A percentile compares a stretch with the other conserved stretches of the same genome.
These are phyloP conservation scores for Colletotrichum navitas DNA, from an alignment of 2,329 filamentous ascomycete genomes.

Conservation along the genomic window DNA sequence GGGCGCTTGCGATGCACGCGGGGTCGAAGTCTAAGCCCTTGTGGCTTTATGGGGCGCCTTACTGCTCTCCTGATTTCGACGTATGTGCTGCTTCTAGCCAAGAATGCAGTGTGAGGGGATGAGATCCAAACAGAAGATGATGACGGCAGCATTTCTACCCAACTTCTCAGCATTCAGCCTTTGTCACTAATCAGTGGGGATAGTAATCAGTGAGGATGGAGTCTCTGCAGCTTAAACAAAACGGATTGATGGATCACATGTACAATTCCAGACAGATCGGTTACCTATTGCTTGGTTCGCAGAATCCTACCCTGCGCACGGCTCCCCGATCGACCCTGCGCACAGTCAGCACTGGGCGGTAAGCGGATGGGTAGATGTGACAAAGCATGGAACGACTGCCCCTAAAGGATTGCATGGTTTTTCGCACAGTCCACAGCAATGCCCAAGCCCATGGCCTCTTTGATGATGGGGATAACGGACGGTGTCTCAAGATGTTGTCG, in stretches of 20 bases:
- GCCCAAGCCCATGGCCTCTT: slow-evolving; percentile 11
- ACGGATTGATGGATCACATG: background rate
- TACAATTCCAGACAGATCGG: background rate
- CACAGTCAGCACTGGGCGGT: background rate
- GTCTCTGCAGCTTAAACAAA: background rate
- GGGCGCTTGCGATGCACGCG: slow-evolving; percentile 33
- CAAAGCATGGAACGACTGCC: slow-evolving; percentile 23
- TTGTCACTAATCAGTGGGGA: background rate
- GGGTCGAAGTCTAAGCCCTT: slow-evolving; percentile 36
- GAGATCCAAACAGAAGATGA: slow-evolving; percentile 13
- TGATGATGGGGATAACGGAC: slow-evolving; percentile 8
- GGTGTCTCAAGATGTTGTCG: slow-evolving; percentile 39
- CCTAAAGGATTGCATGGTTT: slow-evolving; percentile 1
- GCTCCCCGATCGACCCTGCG: slow-evolving; percentile 4
- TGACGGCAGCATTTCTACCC: slow-evolving; percentile 19
- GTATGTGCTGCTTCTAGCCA: slow-evolving; percentile 12
- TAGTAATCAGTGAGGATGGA: background rate
- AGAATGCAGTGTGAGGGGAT: background rate
- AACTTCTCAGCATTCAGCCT: background rate
- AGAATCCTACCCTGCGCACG: slow-evolving; percentile 9
- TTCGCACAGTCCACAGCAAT: slow-evolving; percentile 9
- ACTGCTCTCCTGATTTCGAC: background rate
- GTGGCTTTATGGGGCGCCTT: slow-evolving; percentile 6
- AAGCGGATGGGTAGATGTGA: background rate
- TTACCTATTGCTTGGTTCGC: background rate